Evolutionary conservation across 192 early-diverging fungal genomes (phyloP), one percentile per base, ranked within the genome.

Genomic region (Mortierella alpina): DNA sequence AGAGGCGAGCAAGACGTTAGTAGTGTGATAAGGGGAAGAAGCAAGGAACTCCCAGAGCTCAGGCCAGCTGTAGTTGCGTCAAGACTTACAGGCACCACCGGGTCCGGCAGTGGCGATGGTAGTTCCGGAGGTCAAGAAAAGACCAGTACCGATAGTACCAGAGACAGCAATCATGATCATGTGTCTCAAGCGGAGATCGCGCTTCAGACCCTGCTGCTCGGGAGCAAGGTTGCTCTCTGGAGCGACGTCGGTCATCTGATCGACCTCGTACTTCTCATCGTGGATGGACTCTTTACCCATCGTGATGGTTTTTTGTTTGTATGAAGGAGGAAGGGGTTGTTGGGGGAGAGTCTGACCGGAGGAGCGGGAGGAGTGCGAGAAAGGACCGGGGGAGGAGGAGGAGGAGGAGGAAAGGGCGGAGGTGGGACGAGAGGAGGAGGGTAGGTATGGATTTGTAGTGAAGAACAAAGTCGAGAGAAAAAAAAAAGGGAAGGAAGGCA

Each of bases 51-150:
- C 50, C 50, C 50, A 51, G 13, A 15, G 12, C 4, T 51, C n/a
- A 15, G 22, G 11, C 12, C 11, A 60, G 7, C 18, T 23, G 22
- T 2, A 60, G 7, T 13, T 23, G 22, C 17, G 53, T 45, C 18
- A 58, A 48, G 5, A 71, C 75, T 72, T 80, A 80, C 77, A 57
- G 41, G 77, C 77, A 44, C 96, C 96, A 8, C 88, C 88, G 5
- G 96, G 94, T 4, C 96, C 96, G 0, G 93, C 95, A 2, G 80
- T 75, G 7, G 92, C 90, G 31, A 97, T 88, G 18, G 92, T 90
- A 17, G 73, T 76, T 51, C 92, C 95, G 58, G 90, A 90, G 51
- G 95, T 94, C 73, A 96, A 84, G 79, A 96, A 96, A 40, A 96
- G 84, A 56, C 95, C 95, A 7, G 95, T 96, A 59, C 94, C 87